Base-by-base conservation (phyloP, 176 grass and related monocot species). In the Avena atlantica region DNA sequence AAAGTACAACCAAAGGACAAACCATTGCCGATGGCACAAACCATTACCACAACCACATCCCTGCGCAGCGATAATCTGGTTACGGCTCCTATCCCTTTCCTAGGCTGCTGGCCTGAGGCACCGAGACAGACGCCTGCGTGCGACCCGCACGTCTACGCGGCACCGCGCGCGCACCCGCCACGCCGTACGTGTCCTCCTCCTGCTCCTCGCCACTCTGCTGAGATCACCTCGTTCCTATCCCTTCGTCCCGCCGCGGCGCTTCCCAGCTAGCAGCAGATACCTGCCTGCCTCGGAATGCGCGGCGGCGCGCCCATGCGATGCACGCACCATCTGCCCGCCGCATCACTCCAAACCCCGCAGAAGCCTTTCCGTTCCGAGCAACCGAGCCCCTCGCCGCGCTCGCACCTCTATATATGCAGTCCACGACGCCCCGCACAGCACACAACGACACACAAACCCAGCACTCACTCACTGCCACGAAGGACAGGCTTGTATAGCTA, bases 131-230 rank as follows among this genome's bases (percentile, higher is more conserved):
- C 1, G 27, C 12, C 40, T 31, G 66, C 16, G 12, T 45, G 2
- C 1, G 12, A 12, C 71, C 62, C 84, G 9, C n/a, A 12, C 56
- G 57, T 25, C 75, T 66, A 91, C 81, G 89, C 80, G 92, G 89
- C 87, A 82, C 56, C 56, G 9, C 78, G 79, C 52, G 37, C 53
- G 70, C 80, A 53, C 40, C 40, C 37, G 7, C 12, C 16, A 20
- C 24, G 20, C n/a, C 89, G 89, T 48, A 85, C 89, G 89, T 83
- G 86, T 85, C 81, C 65, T 69, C 69, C 57, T 13, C 5, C 2
- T 16, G 13, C 13, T 53, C 13, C 55, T 57, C 17, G 5, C 76
- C 0, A 16, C 27, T 74, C 29, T 16, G 14, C 48, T 37, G 20
- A 12, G 20, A 36, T 12, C 88, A 9, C 0, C 40, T 13, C 29